Evolutionary conservation across 441 rosid species (phyloP).

Genomic region (Mallotus repandus): DNA sequence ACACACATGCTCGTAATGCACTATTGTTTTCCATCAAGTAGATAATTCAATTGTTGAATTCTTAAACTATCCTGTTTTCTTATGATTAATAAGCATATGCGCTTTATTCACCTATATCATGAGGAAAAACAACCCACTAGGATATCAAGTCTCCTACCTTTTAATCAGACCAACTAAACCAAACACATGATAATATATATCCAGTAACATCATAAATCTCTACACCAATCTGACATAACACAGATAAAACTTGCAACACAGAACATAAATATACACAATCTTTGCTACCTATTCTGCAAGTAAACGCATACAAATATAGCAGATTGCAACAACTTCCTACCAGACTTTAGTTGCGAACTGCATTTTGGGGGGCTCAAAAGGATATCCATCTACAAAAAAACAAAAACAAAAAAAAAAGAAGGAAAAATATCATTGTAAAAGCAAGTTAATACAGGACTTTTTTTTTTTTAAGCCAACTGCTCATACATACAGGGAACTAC

Average conservation of each 20-base stretch:
- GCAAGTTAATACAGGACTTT: constrained; percentile 11
- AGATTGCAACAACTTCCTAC: constrained; percentile 43
- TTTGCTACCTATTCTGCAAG: neutral
- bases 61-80: neutral
- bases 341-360: constrained; percentile 95
- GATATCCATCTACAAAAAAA: constrained; percentile 84
- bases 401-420: neutral
- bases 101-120: neutral
- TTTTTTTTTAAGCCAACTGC: neutral
- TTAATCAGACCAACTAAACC: neutral
- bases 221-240: neutral
- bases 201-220: neutral
- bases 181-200: neutral
- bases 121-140: too few species aligned
- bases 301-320: constrained; percentile 7
- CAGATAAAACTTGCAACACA: neutral
- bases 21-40: neutral
- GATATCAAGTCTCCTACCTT: too few species aligned
- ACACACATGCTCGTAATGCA: neutral
- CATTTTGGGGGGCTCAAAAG: constrained; percentile 99
- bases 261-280: too few species aligned
- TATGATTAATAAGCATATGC: neutral
- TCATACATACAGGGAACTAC: too few species aligned
- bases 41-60: neutral
- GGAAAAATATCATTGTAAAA: neutral